Evolutionary conservation across 1,284 basidiomycete species (phyloP), one percentile per base, ranked within the genome.

Genomic region (Ceratobasidium sp.): DNA sequence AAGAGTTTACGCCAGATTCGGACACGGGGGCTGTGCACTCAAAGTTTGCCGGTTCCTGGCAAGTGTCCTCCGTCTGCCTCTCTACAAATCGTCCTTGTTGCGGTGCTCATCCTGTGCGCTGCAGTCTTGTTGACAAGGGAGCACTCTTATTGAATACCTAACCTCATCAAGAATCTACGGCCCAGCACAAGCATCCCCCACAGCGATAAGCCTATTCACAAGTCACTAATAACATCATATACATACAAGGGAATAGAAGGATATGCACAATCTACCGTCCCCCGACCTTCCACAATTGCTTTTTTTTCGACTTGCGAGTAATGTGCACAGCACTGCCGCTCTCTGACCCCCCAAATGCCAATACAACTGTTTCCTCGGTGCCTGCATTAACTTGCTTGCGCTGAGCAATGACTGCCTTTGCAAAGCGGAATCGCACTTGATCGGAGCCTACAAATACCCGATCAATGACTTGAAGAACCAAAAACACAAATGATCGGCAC

Each of bases 371-470:
- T 84, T 96, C 94, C 41, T 75, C 71, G 33, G 65, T 65, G 36
- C 74, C 74, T 63, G 57, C 53, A 47, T 72, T 44, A 64, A 47
- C 74, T 78, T 84, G 84, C 82, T 94, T 96, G 78, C 94, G 87
- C 79, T 91, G 80, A 78, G 94, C 92, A 80, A 96, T 92, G 11
- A 90, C 93, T 77, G 94, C 92, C 83, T 96, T 96, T 14, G 94
- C 93, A 82, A 96, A 96, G 79, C 91, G 92, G 84, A 95, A 96
- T 64, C 94, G 90, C 75, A 90, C 88, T 81, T 95, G 94, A 83
- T 93, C 93, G 75, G 92, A 89, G 54, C 91, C 93, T 92, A 69
- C 51, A 36, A 71, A 27, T n/a, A 41, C 14, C 50, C 60, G 54
- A 73, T 65, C 45, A 65, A 60, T 36, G 41, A 51, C 14, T 36